phyloP scores from a whole-genome alignment of 1,284 basidiomycete species.

The Tylopilus orsonianus region DNA sequence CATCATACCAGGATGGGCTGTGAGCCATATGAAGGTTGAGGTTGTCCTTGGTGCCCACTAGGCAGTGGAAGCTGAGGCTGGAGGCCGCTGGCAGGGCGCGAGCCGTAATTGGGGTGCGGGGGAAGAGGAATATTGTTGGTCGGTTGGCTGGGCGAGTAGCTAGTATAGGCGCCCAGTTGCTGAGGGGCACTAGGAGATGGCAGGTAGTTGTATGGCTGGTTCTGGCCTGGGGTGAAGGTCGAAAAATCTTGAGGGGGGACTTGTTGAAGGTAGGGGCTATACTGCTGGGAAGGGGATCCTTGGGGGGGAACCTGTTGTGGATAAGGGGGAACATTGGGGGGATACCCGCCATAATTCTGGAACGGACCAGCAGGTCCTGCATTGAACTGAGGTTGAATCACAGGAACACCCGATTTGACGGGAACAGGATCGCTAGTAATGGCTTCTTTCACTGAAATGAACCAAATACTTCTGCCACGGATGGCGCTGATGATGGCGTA shows the following conservation, averaged over 20 bases:
- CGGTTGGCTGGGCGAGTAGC: conserved; percentile 8
- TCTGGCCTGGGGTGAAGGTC: neutral
- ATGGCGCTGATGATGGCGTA: conserved; percentile 26
- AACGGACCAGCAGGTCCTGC: conserved; percentile 4
- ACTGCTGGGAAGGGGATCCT: neutral
- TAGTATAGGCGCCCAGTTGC: conserved; percentile 2
- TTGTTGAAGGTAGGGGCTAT: neutral
- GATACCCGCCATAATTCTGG: conserved; percentile 4
- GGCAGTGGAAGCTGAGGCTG: conserved; percentile 11
- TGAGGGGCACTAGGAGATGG: neutral
- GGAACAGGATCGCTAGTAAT: neutral
- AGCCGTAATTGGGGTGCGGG: conserved; percentile 18
- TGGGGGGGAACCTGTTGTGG: neutral
- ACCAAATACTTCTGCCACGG: conserved; percentile 26
- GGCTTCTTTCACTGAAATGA: conserved; percentile 23
- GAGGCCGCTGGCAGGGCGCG: conserved; percentile 10
- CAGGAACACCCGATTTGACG: conserved; percentile 1
- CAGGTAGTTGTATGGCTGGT: conserved; percentile 6
- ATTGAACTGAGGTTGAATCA: conserved; percentile 10
- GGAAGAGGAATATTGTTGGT: neutral
- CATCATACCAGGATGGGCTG: conserved; percentile 8
- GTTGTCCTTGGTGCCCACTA: conserved; percentile 15
- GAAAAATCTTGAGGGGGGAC: neutral
- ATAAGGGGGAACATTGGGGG: neutral
- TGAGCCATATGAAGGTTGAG: conserved; percentile 3